Evolutionary conservation across 345 rosid genomes (phyloP).

Genomic region (Barbarea vulgaris): DNA sequence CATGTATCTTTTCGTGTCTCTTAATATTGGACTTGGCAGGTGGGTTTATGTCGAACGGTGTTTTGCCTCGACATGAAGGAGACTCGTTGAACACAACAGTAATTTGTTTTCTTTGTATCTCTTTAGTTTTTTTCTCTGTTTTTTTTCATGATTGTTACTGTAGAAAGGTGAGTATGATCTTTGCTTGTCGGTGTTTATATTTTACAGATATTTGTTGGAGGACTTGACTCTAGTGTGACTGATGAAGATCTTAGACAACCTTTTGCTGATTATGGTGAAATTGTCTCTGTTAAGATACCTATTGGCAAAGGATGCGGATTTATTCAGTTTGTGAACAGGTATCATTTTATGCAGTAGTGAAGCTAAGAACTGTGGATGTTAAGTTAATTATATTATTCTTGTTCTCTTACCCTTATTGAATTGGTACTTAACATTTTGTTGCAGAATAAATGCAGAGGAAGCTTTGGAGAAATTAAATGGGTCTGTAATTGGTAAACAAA

Average conservation of each 20-base stretch:
- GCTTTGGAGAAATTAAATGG: slow-evolving; percentile 79
- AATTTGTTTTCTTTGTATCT: slow-evolving; percentile 36
- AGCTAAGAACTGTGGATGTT: not conserved
- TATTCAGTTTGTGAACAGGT: slow-evolving; percentile 91
- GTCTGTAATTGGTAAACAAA: slow-evolving; percentile 67
- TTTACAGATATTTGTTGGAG: slow-evolving; percentile 87
- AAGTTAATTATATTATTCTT: not conserved
- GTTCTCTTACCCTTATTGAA: not conserved
- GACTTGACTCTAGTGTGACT: slow-evolving; percentile 79
- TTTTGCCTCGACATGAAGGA: slow-evolving; percentile 57
- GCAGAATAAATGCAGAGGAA: slow-evolving; percentile 84
- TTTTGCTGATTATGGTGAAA: slow-evolving; percentile 77
- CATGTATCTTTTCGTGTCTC: not conserved
- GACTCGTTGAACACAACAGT: slow-evolving; percentile 90
- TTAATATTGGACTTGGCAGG: slow-evolving; percentile 49
- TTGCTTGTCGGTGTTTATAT: not conserved
- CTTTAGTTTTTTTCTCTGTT: not conserved
- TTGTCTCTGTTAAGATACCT: slow-evolving; percentile 92
- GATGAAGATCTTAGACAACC: slow-evolving; percentile 89
- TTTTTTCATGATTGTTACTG: not conserved
- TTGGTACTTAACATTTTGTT: slow-evolving; percentile 19
- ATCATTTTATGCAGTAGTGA: slow-evolving; percentile 17
- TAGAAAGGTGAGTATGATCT: not conserved
- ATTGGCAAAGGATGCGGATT: slow-evolving; percentile 92
- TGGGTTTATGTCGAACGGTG: slow-evolving; percentile 71